phyloP scores from a whole-genome alignment of 208 protist genomes.

The Trypanosoma avium region DNA sequence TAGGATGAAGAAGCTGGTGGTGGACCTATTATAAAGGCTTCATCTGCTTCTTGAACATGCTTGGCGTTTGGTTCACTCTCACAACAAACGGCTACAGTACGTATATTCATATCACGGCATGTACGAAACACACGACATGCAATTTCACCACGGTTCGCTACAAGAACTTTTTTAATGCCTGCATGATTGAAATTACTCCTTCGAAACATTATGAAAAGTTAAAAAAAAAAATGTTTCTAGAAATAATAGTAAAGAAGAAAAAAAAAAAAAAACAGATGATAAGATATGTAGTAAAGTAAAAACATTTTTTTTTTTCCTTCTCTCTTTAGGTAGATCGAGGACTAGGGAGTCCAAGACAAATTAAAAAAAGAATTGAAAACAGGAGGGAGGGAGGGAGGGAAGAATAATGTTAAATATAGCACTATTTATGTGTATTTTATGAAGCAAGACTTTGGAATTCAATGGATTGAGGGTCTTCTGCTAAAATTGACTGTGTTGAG shows the following conservation, averaged over 20 bases:
- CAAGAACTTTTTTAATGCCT: conserved; percentile 94
- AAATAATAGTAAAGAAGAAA: conserved; percentile 8
- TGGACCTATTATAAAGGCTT: conserved; percentile 41
- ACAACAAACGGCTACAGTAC: conserved; percentile 96
- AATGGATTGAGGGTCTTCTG: conserved; percentile 25
- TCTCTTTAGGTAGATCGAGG: too few relatives aligned
- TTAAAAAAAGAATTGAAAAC: conserved; percentile 19
- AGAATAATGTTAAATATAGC: not conserved
- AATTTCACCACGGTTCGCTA: conserved; percentile 98
- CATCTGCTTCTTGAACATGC: conserved; percentile 91
- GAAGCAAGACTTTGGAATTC: not conserved
- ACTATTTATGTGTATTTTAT: conserved; percentile 6
- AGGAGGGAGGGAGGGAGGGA: not conserved
- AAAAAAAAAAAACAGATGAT: conserved; percentile 6
- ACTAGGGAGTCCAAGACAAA: too few relatives aligned
- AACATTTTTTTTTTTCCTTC: too few relatives aligned
- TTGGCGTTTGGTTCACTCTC: conserved; percentile 91
- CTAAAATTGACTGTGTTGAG: conserved; percentile 38
- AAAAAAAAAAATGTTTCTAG: not conserved
- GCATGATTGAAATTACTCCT: conserved; percentile 12
- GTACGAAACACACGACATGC: conserved; percentile 95
- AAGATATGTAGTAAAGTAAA: not conserved
- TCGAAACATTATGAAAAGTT: conserved; percentile 26
- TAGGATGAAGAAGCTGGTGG: conserved; percentile 76
- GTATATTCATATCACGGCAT: conserved; percentile 90